Conservation (phyloP, 331 rosid species). For the Quercus lobata region DNA sequence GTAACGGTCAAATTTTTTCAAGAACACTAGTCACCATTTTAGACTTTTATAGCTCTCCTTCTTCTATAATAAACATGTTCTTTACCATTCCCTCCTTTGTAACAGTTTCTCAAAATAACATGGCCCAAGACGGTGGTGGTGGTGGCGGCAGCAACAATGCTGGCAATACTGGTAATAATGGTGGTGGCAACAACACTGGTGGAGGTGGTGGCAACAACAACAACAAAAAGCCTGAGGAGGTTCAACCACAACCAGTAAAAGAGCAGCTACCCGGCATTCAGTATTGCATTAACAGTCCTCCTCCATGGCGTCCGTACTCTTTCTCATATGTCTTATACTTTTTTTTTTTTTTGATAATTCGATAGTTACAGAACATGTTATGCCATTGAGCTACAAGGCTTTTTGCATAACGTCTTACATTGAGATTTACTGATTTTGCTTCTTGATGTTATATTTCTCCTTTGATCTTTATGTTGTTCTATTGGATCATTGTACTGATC, state of each 20-base stretch:
- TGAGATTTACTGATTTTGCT: not conserved
- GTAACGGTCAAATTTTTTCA: not conserved
- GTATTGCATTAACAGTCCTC: slow-evolving; percentile 78
- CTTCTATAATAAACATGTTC: not conserved
- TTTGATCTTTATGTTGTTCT: not conserved
- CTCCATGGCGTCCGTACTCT: slow-evolving; percentile 66
- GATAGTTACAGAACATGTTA: too few species aligned
- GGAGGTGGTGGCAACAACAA: not conserved
- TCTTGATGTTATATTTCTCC: not conserved
- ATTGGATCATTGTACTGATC: not conserved
- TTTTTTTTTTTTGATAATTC: too few species aligned
- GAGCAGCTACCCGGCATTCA: slow-evolving; percentile 75
- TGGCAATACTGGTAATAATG: not conserved
- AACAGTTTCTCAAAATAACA: not conserved
- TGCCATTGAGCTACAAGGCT: too few species aligned
- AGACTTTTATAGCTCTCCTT: not conserved
- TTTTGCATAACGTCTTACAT: too few species aligned
- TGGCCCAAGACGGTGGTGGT: slow-evolving; percentile 5
- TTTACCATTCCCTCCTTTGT: not conserved
- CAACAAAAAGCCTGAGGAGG: slow-evolving; percentile 25
- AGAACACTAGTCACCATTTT: not conserved
- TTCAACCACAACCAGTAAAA: slow-evolving; percentile 59
- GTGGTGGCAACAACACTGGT: not conserved
- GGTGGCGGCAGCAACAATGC: not conserved
- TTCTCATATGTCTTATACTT: not conserved